A percentile compares a stretch with the other conserved stretches of the same genome.
phyloP scores from a whole-genome alignment of 441 rosid species.

The Croton setiger region DNA sequence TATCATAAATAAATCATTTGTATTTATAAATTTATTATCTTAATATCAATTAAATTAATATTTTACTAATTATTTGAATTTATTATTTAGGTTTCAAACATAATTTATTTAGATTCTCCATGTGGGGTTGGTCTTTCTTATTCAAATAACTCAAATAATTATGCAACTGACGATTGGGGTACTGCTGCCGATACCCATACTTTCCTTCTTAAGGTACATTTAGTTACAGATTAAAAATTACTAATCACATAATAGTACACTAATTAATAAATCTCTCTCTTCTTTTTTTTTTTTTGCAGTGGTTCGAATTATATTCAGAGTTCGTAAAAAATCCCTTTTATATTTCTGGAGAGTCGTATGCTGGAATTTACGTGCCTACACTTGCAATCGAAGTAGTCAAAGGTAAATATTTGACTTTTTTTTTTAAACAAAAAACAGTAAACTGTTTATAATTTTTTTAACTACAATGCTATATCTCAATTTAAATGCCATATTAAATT shows the following conservation, averaged over 20 bases:
- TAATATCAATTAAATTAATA: not conserved
- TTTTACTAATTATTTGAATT: not conserved
- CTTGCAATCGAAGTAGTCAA: constrained; percentile 42
- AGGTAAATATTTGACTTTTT: constrained; percentile 28
- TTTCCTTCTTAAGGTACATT: constrained; percentile 44
- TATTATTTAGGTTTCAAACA: constrained; percentile 42
- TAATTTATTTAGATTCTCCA: constrained; percentile 60
- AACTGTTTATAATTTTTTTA: no score
- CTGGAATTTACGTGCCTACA: constrained; percentile 61
- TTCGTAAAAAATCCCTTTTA: constrained; percentile 50
- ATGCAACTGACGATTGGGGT: constrained; percentile 37
- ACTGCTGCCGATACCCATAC: constrained; percentile 47
- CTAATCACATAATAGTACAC: not conserved
- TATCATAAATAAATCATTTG: not conserved
- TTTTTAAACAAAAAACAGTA: not conserved
- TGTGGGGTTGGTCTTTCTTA: constrained; percentile 60
- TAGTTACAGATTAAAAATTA: not conserved
- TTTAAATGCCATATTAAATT: no score
- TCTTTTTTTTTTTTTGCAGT: constrained; percentile 22
- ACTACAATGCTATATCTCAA: no score
- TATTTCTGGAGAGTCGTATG: constrained; percentile 60
- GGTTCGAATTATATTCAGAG: constrained; percentile 52
- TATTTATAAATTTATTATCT: not conserved
- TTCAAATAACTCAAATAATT: constrained; percentile 24
- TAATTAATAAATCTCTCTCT: not conserved